Evolutionary conservation across 176 grass and related monocot species (phyloP).

Genomic region (Cymbopogon citratus): DNA sequence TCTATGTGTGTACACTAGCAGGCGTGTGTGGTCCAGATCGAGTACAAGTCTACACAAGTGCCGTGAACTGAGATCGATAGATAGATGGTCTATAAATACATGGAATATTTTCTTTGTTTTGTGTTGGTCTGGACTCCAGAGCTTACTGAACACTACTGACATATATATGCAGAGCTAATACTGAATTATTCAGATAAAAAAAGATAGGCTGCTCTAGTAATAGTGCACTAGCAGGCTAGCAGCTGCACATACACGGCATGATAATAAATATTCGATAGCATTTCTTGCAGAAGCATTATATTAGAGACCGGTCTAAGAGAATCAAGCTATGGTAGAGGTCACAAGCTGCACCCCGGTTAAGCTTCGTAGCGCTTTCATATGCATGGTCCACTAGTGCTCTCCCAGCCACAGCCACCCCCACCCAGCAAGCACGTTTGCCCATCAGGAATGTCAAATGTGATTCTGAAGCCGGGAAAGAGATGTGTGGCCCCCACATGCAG

Average conservation of each 20-base stretch:
- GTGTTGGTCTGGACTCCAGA: not conserved
- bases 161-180: not conserved
- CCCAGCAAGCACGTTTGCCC: not conserved
- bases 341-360: conserved; percentile 24
- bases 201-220: not conserved
- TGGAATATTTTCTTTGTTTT: not conserved
- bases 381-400: not conserved
- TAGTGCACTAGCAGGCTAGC: not conserved
- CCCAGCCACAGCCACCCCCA: not conserved
- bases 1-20: not conserved
- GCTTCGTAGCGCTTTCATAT: conserved; percentile 7
- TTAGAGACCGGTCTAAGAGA: not conserved
- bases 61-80: not conserved
- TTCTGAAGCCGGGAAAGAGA: not conserved
- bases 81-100: not conserved
- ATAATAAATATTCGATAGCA: not conserved
- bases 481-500: not conserved
- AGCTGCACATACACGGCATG: not conserved
- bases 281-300: not conserved
- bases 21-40: not conserved
- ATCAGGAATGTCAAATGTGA: conserved; percentile 14
- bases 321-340: conserved; percentile 5
- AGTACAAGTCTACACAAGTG: not conserved
- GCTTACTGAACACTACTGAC: not conserved
- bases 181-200: not conserved